Percentiles rank a stretch among this genome's conserved stretches.
These are phyloP conservation scores for Porogramme epimiltina DNA, from an alignment of 1,284 basidiomycete genomes.

Conservation along the genomic window DNA sequence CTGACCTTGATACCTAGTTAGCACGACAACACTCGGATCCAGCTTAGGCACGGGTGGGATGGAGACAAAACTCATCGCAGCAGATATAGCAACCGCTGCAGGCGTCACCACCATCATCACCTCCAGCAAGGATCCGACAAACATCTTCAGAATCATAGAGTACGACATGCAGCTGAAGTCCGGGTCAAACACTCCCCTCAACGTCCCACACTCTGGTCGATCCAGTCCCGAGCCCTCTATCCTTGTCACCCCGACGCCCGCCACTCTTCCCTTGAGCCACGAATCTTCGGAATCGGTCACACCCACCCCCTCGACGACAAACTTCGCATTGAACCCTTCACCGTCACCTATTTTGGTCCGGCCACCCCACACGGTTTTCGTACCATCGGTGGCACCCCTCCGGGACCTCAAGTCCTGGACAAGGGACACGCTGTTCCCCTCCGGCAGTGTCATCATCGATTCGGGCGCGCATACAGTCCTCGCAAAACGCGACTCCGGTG, in stretches of 20 bases:
- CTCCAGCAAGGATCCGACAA: slow-evolving; percentile 78
- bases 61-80: slow-evolving; percentile 99
- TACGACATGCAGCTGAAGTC: slow-evolving; percentile 55
- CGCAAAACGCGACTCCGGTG: slow-evolving; percentile 84
- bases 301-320: slow-evolving; percentile 10
- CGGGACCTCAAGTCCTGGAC: slow-evolving; percentile 97
- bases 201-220: slow-evolving; percentile 35
- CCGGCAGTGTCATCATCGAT: slow-evolving; percentile 89
- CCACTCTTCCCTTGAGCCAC: neutral
- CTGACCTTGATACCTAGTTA: slow-evolving; percentile 56
- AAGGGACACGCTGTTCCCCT: slow-evolving; percentile 86
- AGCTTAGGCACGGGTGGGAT: slow-evolving; percentile 97
- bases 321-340: neutral
- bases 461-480: slow-evolving; percentile 88
- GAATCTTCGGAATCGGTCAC: slow-evolving; percentile 7
- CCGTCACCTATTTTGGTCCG: slow-evolving; percentile 27
- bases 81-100: slow-evolving; percentile 94
- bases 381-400: slow-evolving; percentile 73
- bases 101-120: slow-evolving; percentile 95
- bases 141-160: slow-evolving; percentile 83
- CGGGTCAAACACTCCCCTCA: slow-evolving; percentile 31
- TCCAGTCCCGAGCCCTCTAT: slow-evolving; percentile 37
- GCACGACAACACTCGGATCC: slow-evolving; percentile 89
- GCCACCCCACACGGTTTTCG: slow-evolving; percentile 89
- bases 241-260: neutral